Evolutionary conservation across 108 stramenopile genomes (phyloP).

Genomic region (Cafeteria roenbergensis): DNA sequence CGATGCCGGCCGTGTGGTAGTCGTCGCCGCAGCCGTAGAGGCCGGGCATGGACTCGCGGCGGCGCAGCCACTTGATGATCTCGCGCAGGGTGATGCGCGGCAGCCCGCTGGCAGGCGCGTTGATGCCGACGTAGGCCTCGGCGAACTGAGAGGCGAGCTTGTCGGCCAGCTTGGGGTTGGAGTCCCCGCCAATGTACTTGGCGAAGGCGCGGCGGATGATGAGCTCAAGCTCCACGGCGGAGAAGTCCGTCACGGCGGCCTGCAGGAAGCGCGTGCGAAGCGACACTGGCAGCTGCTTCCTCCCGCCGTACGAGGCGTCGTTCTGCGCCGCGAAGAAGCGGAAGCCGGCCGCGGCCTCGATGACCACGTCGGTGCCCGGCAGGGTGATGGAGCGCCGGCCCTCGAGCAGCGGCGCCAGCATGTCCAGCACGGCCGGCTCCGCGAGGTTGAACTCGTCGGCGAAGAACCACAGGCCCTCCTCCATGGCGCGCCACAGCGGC

Average conservation of each 20-base stretch:
- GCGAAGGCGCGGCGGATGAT: no score
- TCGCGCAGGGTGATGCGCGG: slow-evolving; percentile 11
- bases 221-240: not conserved
- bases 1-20: no score
- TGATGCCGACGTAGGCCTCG: no score
- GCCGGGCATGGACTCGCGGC: no score
- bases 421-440: slow-evolving; percentile 2
- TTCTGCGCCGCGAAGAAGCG: slow-evolving; percentile 19
- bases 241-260: slow-evolving; percentile 1
- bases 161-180: no score
- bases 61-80: slow-evolving; percentile 14
- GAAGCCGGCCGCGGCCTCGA: slow-evolving; percentile 2
- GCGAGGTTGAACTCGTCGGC: slow-evolving; percentile 17
- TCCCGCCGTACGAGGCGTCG: not conserved
- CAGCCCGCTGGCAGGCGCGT: no score
- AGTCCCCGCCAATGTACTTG: no score
- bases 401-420: slow-evolving; percentile 10
- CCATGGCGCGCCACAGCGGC: slow-evolving; percentile 8
- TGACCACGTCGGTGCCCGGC: slow-evolving; percentile 4
- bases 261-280: slow-evolving; percentile 5
- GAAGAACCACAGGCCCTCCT: slow-evolving; percentile 9
- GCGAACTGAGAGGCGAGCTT: no score
- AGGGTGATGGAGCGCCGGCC: not conserved
- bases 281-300: slow-evolving; percentile 10
- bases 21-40: no score